Evolutionary conservation across 331 rosid genomes (phyloP), one percentile per base, ranked within the genome.

Genomic region (Pyracantha coccinea): DNA sequence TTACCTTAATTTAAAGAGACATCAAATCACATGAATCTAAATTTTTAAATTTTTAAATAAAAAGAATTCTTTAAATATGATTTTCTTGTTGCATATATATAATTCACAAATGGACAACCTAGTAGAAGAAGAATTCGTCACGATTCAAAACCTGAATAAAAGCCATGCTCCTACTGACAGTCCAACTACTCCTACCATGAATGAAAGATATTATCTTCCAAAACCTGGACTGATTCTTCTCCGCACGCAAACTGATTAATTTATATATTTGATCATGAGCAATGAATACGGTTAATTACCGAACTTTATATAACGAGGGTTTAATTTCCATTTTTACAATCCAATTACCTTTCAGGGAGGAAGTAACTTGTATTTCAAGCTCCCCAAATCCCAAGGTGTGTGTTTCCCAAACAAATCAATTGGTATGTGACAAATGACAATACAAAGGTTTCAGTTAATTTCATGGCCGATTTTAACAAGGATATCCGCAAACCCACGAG

Each of bases 111-210:
- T n/a, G 62, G 35, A 31, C 24, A 63, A 17, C 44, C 68, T 8
- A 10, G 8, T 29, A 63, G 44, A 17, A 63, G 68, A 21, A 29
- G 23, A 16, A 13, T n/a, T 29, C 21, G 12, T 31, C 23, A 63
- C 29, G 23, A 63, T 29, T 29, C 41, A 63, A 63, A 20, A 17
- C 68, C 44, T 29, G 44, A 35, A 63, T 7, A 38, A 61, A 57
- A 57, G 67, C 67, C 76, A 72, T 72, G 67, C 55, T 35, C 25
- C 55, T 72, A 72, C 24, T 57, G 65, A 54, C 64, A 71, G 65
- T 57, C 24, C 21, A 32, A 23, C 6, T 57, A 57, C 47, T 70
- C 74, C 64, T 70, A 50, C 61, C 27, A 70, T n/a, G 28, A 69
- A 69, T 8, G 28, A 57, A 57, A 53, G 16, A 31, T 13, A 27